phyloP scores from a whole-genome alignment of 768 basidiomycete species.

The Amanita pallidorosea region DNA sequence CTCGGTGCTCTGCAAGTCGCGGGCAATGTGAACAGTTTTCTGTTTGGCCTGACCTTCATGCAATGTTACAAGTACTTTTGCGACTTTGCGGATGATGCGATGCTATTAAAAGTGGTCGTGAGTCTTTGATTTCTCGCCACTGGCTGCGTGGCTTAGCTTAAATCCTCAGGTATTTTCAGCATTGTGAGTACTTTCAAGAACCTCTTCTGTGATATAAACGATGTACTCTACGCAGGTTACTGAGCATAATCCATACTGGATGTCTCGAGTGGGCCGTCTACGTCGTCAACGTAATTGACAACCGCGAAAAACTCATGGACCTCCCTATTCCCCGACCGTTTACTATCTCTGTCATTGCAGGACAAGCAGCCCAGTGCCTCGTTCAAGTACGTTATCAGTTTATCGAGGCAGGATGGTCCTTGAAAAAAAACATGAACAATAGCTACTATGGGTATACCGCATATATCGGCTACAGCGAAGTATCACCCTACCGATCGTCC shows the following conservation, averaged over 20 bases:
- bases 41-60: constrained; percentile 2
- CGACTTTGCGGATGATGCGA: neutral
- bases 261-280: neutral
- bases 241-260: neutral
- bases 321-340: neutral
- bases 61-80: neutral
- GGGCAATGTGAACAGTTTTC: neutral
- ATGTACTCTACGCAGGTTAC: neutral
- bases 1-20: neutral
- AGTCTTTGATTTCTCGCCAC: neutral
- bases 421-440: too few relatives aligned
- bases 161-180: neutral
- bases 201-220: neutral
- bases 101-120: neutral
- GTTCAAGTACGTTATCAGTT: neutral
- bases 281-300: neutral
- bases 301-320: neutral
- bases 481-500: neutral
- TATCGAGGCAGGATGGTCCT: neutral
- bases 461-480: neutral
- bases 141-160: neutral
- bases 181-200: neutral
- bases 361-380: neutral
- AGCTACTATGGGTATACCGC: constrained; percentile 1
- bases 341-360: neutral